These are phyloP conservation scores for Dendryphion nanum DNA, from an alignment of 2,329 filamentous ascomycete genomes.

Conservation along the genomic window DNA sequence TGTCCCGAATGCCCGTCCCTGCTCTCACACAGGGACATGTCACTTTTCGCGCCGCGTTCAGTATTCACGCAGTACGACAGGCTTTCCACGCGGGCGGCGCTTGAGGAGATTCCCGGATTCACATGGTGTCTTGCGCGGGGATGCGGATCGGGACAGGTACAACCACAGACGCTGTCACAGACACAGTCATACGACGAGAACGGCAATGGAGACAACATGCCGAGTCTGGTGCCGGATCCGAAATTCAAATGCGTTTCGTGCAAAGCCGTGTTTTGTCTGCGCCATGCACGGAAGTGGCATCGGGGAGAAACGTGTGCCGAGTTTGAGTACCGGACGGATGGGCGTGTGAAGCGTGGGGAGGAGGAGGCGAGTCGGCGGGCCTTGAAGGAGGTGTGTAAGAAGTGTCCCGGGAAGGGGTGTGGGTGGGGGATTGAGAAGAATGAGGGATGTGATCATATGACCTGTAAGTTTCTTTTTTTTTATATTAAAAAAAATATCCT, in stretches of 20 bases:
- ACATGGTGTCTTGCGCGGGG: conserved; percentile 52
- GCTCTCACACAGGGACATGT: conserved; percentile 48
- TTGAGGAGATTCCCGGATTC: conserved; percentile 49
- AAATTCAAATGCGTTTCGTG: conserved; percentile 42
- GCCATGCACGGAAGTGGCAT: conserved; percentile 39
- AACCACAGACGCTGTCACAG: no score
- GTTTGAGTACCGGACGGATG: conserved; percentile 42
- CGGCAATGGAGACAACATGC: no score
- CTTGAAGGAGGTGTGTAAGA: no score
- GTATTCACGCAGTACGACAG: conserved; percentile 48
- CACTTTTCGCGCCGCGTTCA: conserved; percentile 44
- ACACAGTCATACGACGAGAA: no score
- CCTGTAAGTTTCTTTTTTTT: conserved; percentile 24
- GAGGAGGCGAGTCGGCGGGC: no score
- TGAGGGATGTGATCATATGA: conserved; percentile 45
- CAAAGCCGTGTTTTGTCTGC: conserved; percentile 36
- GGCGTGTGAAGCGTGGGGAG: no score
- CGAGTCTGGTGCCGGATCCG: conserved; percentile 38
- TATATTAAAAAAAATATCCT: no score
- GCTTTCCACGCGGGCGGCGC: conserved; percentile 44
- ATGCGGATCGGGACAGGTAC: conserved; percentile 55
- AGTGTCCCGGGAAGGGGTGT: conserved; percentile 37
- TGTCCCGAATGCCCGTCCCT: conserved; percentile 54
- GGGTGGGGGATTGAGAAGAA: conserved; percentile 42
- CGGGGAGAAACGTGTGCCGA: conserved; percentile 38